These are phyloP conservation scores for Saccharomycopsis sp. DNA, from an alignment of 805 yeast species.

Conservation along the genomic window DNA sequence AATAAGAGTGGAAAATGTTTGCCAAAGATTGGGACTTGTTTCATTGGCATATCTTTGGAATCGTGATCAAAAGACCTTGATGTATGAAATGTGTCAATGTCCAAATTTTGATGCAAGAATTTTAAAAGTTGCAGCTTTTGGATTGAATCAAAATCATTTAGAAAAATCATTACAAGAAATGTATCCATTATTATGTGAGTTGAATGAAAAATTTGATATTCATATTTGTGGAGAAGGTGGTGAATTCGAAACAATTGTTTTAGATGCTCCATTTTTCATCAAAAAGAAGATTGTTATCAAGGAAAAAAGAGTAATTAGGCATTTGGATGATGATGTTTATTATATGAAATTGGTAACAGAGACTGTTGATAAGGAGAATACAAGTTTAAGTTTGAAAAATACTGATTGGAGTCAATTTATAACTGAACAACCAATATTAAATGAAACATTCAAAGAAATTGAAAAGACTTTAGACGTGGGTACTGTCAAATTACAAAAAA, in stretches of 20 bases:
- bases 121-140: slow-evolving; percentile 90
- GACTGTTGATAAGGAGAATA: slow-evolving; percentile 29
- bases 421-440: slow-evolving; percentile 26
- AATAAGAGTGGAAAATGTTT: slow-evolving; percentile 86
- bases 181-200: slow-evolving; percentile 42
- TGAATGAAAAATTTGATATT: slow-evolving; percentile 63
- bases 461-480: neutral
- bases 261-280: slow-evolving; percentile 80
- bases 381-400: slow-evolving; percentile 16
- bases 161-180: slow-evolving; percentile 58
- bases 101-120: slow-evolving; percentile 61
- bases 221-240: slow-evolving; percentile 99
- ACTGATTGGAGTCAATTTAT: slow-evolving; percentile 7
- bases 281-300: slow-evolving; percentile 37
- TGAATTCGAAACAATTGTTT: slow-evolving; percentile 87
- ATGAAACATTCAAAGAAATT: slow-evolving; percentile 30
- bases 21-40: slow-evolving; percentile 58
- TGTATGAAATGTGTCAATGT: slow-evolving; percentile 49
- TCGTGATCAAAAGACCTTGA: slow-evolving; percentile 64
- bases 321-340: slow-evolving; percentile 53
- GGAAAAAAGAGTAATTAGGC: slow-evolving; percentile 31
- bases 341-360: slow-evolving; percentile 40
- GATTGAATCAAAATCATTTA: slow-evolving; percentile 55
- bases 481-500: neutral
- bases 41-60: slow-evolving; percentile 85